Evolutionary conservation across 495 filamentous ascomycete species (phyloP).

Genomic region (Durotheca rogersii): DNA sequence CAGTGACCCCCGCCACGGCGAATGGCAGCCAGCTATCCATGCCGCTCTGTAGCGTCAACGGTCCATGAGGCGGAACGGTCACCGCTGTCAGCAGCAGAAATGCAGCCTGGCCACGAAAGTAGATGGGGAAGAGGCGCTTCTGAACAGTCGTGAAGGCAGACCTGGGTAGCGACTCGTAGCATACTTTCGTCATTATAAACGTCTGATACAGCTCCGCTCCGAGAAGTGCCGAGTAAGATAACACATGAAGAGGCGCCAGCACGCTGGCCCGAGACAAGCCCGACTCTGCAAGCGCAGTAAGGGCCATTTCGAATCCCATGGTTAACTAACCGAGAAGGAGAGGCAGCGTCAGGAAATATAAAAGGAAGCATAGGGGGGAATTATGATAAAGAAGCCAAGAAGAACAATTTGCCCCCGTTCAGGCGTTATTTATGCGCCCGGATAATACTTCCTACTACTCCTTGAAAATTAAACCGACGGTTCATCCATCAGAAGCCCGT

Average conservation of each 20-base stretch:
- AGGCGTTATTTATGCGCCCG: no score
- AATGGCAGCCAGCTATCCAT: slow-evolving; percentile 44
- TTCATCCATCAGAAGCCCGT: not conserved
- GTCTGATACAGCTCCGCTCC: slow-evolving; percentile 54
- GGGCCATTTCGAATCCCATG: slow-evolving; percentile 1
- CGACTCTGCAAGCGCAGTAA: slow-evolving; percentile 1
- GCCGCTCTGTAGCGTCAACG: slow-evolving; percentile 37
- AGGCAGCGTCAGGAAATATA: no score
- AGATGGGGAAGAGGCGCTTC: slow-evolving; percentile 55
- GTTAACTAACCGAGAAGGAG: not conserved
- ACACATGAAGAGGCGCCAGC: slow-evolving; percentile 46
- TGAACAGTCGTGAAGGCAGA: slow-evolving; percentile 53
- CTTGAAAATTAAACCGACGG: not conserved
- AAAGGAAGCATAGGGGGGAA: no score
- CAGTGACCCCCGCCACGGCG: slow-evolving; percentile 39
- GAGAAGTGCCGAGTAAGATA: slow-evolving; percentile 54
- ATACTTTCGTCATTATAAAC: slow-evolving; percentile 56
- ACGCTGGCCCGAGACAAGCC: slow-evolving; percentile 5
- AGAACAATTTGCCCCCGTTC: no score
- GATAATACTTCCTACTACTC: not conserved
- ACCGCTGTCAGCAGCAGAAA: slow-evolving; percentile 46
- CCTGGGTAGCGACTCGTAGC: slow-evolving; percentile 47
- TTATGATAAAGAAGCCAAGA: no score
- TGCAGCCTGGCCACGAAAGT: slow-evolving; percentile 50
- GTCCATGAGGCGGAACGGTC: slow-evolving; percentile 49